phyloP scores from a whole-genome alignment of 441 rosid species.

The Eruca vesicaria region DNA sequence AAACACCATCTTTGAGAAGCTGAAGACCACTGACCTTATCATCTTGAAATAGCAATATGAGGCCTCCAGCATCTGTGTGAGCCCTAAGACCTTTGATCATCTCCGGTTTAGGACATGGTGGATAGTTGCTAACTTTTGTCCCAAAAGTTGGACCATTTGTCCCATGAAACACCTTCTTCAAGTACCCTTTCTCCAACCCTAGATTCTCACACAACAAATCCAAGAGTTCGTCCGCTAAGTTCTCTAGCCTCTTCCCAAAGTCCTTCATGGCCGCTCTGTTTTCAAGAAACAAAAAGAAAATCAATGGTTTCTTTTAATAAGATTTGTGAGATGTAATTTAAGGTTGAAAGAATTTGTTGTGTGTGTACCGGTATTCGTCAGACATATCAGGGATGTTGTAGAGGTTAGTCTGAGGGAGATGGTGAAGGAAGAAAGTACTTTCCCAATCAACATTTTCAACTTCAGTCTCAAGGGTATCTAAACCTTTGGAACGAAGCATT shows the following conservation, averaged over 20 bases:
- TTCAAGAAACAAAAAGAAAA: background rate
- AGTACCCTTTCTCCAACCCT: constrained; percentile 63
- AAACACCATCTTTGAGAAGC: constrained; percentile 69
- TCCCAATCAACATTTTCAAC: constrained; percentile 63
- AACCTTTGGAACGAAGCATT: constrained; percentile 52
- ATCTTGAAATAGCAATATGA: constrained; percentile 76
- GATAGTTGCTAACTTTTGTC: constrained; percentile 82
- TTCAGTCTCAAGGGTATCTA: constrained; percentile 48
- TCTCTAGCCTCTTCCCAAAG: constrained; percentile 47
- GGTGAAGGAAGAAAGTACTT: constrained; percentile 62
- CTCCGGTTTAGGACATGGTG: constrained; percentile 87
- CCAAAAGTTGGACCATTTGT: constrained; percentile 68
- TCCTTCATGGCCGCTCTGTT: constrained; percentile 59
- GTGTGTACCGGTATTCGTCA: constrained; percentile 45
- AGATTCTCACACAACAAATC: constrained; percentile 64
- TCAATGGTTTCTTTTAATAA: background rate
- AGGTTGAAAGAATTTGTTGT: background rate
- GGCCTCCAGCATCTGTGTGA: constrained; percentile 86
- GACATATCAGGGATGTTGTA: constrained; percentile 50
- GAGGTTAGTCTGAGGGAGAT: constrained; percentile 56
- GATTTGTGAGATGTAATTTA: background rate
- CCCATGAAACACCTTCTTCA: constrained; percentile 61
- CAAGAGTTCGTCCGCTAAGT: constrained; percentile 56
- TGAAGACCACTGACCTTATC: constrained; percentile 81
- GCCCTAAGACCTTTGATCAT: constrained; percentile 76